phyloP scores from a whole-genome alignment of 2,329 filamentous ascomycete genomes.

The Fusarium cyanostomum region DNA sequence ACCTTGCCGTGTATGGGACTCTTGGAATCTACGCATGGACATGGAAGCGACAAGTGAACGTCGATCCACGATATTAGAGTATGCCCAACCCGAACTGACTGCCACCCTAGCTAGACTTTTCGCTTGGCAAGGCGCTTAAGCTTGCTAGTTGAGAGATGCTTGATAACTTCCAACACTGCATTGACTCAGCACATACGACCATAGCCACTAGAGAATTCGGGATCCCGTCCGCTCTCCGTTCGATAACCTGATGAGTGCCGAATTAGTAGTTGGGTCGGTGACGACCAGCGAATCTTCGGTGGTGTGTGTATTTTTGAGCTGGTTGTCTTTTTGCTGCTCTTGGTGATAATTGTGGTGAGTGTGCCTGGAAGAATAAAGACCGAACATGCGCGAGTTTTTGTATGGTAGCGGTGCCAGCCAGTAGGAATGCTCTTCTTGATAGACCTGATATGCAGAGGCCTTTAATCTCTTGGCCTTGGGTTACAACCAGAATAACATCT shows the following conservation, averaged over 20 bases:
- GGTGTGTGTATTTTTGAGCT: conserved; percentile 27
- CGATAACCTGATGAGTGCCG: conserved; percentile 29
- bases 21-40: not conserved
- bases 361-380: too few species aligned
- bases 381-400: too few species aligned
- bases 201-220: conserved; percentile 27
- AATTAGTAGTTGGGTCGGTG: too few species aligned
- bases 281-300: conserved; percentile 31
- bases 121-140: not conserved
- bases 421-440: too few species aligned
- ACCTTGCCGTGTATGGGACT: too few species aligned
- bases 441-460: too few species aligned
- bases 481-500: too few species aligned
- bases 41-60: not conserved
- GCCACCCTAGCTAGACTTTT: too few species aligned
- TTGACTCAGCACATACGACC: conserved; percentile 26
- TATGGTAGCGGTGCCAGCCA: too few species aligned
- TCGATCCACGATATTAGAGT: too few species aligned
- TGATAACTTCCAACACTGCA: not conserved
- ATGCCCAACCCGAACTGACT: too few species aligned
- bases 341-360: not conserved
- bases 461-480: too few species aligned
- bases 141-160: not conserved
- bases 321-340: not conserved
- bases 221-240: conserved; percentile 32